phyloP scores from a whole-genome alignment of 2,329 filamentous ascomycete species.

The Calonectria crousiana region DNA sequence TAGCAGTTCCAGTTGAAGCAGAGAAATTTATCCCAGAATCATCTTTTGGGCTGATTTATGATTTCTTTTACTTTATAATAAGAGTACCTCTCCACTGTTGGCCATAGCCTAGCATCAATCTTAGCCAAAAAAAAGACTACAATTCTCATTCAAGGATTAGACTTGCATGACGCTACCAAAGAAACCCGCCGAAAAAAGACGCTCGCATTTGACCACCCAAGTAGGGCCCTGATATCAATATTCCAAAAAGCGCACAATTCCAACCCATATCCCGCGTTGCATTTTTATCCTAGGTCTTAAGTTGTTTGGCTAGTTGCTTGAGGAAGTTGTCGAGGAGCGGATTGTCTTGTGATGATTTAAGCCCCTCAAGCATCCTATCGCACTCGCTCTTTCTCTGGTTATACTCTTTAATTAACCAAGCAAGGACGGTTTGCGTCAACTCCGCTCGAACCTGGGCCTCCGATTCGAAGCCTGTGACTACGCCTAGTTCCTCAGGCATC shows the following conservation, averaged over 20 bases:
- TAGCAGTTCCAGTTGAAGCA: neutral
- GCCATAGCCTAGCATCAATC: too few relatives aligned
- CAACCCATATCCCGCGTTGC: neutral
- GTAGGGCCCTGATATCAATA: neutral
- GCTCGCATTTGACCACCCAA: neutral
- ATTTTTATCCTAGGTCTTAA: neutral
- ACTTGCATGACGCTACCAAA: neutral
- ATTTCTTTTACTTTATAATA: neutral
- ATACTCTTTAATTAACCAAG: constrained; percentile 48
- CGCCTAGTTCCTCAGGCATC: constrained; percentile 49
- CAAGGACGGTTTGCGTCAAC: constrained; percentile 55
- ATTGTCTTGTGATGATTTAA: neutral
- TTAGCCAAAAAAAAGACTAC: too few relatives aligned
- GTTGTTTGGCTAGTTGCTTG: neutral
- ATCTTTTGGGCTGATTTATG: neutral
- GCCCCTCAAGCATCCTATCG: neutral
- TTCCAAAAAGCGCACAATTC: neutral
- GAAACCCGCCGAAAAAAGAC: neutral
- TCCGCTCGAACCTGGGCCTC: constrained; percentile 51
- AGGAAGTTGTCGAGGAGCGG: neutral
- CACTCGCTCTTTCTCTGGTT: constrained; percentile 20
- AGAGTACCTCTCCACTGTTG: too few relatives aligned
- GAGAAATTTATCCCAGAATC: neutral
- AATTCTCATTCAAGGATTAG: neutral
- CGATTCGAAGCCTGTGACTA: constrained; percentile 49